Base-by-base conservation (phyloP, 495 filamentous ascomycete genomes). In the Neurospora pannonica region DNA sequence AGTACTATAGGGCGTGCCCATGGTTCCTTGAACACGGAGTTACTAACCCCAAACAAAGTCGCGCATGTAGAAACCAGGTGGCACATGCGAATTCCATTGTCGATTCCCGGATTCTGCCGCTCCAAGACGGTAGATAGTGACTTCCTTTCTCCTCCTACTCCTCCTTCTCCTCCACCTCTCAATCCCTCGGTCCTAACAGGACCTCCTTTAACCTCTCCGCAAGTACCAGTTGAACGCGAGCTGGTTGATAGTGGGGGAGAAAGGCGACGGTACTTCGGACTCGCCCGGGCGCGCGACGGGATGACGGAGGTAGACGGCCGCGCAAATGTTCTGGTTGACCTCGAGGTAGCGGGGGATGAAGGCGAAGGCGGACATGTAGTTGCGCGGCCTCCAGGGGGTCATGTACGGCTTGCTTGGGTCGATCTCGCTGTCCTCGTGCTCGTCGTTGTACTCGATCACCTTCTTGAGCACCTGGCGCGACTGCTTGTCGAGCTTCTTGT, bases 311-410 rank as follows among this genome's bases (percentile, higher is more conserved):
- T 98, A 99, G 48, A 99, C 95, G 24, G 96, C 96, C 19, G 94
- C 89, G 84, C 96, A 98, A 78, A 97, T 92, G 78, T 92, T 94
- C 80, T 95, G 95, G 86, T 98, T 97, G 78, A 99, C 96, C 85
- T 99, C 96, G 74, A 99, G 88, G 84, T 97, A 99, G 74, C 92
- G 87, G 28, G 96, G 96, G 74, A 99, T 94, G 82, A 97, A 97
- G 17, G 94, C 94, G 81, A 98, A 99, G 3, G 94, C 89, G 24
- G 87, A 85, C 92, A 99, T 95, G 85, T 89, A 98, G 70, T 90
- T 86, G 48, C 94, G 86, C n/a, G 96, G 96, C 38, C 85, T 81
- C 96, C 96, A 99, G 24, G 96, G 96, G 19, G 95, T 97, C 21
- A 87, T 86, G 83, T 99, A 99, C 17, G 96, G 92, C 84, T 97